phyloP scores from a whole-genome alignment of 169 alveolate genomes.

The Plasmodium sp. region DNA sequence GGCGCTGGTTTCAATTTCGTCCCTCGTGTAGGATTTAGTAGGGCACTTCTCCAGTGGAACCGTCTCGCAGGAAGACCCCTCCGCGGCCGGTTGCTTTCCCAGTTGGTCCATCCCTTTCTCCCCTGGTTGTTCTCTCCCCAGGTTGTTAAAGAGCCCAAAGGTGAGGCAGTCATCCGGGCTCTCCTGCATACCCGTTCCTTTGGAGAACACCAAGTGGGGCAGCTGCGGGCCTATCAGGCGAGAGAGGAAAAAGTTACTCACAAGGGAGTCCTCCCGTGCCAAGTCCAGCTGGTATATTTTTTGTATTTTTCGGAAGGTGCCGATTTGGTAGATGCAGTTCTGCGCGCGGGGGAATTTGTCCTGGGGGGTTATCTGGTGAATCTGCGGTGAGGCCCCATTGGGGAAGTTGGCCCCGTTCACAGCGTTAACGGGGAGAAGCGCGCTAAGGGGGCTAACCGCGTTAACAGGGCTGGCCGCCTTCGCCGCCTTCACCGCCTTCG shows the following conservation, averaged over 20 bases:
- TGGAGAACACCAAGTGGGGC: constrained; percentile 3
- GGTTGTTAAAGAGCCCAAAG: neutral
- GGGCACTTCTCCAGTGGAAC: neutral
- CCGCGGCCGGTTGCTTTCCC: neutral
- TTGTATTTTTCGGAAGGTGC: constrained; percentile 31
- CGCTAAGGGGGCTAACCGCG: too few relatives aligned
- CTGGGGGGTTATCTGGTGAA: neutral
- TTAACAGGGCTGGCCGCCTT: too few relatives aligned
- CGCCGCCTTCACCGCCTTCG: too few relatives aligned
- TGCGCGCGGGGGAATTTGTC: constrained; percentile 2
- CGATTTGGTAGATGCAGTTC: constrained; percentile 10
- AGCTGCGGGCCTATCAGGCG: constrained; percentile 2
- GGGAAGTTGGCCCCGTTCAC: neutral
- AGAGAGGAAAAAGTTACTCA: constrained; percentile 20
- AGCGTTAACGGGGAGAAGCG: too few relatives aligned
- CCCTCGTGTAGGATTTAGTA: neutral
- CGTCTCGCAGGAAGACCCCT: neutral
- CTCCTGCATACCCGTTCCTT: neutral
- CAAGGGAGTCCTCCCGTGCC: neutral
- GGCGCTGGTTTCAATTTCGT: neutral
- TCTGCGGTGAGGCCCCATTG: neutral
- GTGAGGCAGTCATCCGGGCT: neutral
- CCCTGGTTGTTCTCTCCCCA: neutral
- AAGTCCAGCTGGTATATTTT: constrained; percentile 32
- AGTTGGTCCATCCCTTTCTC: neutral